phyloP scores from a whole-genome alignment of 1,284 basidiomycete genomes.

The Pseudomicrostroma phylloplanum region DNA sequence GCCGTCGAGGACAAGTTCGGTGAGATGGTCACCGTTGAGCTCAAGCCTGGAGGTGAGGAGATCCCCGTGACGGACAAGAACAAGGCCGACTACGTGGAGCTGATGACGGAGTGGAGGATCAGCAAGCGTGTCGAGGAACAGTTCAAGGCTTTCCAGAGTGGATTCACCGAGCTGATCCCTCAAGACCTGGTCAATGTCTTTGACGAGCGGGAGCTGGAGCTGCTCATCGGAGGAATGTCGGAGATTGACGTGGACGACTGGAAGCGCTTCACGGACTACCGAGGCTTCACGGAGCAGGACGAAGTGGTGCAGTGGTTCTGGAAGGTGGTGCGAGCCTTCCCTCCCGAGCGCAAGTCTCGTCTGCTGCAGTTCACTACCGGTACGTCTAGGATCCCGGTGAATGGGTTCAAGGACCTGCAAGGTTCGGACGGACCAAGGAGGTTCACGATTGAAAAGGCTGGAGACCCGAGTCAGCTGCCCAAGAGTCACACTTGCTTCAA shows the following conservation, averaged over 20 bases:
- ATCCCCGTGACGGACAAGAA: constrained; percentile 89
- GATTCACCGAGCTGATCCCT: constrained; percentile 90
- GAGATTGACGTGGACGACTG: constrained; percentile 78
- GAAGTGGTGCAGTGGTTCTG: constrained; percentile 98
- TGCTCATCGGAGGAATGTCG: constrained; percentile 92
- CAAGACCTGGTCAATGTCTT: constrained; percentile 93
- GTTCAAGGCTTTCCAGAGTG: constrained; percentile 90
- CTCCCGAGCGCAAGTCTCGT: constrained; percentile 87
- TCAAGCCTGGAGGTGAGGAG: constrained; percentile 78
- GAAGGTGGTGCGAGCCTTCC: constrained; percentile 95
- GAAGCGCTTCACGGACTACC: constrained; percentile 62
- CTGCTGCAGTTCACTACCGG: constrained; percentile 90
- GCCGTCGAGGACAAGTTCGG: constrained; percentile 94
- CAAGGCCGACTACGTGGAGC: constrained; percentile 97
- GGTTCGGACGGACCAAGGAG: constrained; percentile 80
- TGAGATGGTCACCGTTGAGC: constrained; percentile 85
- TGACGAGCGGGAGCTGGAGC: constrained; percentile 90
- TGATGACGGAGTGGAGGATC: constrained; percentile 89
- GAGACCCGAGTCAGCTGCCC: constrained; percentile 46
- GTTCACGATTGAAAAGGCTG: constrained; percentile 50
- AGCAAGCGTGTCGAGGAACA: constrained; percentile 85
- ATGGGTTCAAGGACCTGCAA: constrained; percentile 97
- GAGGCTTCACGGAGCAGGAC: constrained; percentile 54
- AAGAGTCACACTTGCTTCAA: constrained; percentile 51
- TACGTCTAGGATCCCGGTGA: constrained; percentile 92